Conservation (phyloP, 495 filamentous ascomycete genomes). For the Trichoderma virens region DNA sequence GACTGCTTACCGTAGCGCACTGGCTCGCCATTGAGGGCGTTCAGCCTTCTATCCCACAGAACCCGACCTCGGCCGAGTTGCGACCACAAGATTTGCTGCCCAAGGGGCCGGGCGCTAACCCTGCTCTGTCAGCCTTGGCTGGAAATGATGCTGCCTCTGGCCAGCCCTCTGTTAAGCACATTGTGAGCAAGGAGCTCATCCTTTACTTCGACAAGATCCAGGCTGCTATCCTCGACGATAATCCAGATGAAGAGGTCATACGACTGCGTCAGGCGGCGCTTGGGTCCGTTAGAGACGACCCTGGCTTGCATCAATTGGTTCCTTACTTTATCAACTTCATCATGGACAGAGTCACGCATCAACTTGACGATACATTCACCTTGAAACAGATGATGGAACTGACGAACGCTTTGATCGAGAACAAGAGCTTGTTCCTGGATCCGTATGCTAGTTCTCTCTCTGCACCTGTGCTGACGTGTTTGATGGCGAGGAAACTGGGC, state of each 20-base stretch:
- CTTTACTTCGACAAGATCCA: conserved; percentile 97
- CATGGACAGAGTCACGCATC: conserved; percentile 88
- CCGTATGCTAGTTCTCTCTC: conserved; percentile 83
- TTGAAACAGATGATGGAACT: conserved; percentile 87
- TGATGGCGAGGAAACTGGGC: conserved; percentile 71
- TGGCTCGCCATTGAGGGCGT: conserved; percentile 96
- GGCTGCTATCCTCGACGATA: conserved; percentile 74
- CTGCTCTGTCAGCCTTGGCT: conserved; percentile 70
- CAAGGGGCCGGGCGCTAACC: conserved; percentile 80
- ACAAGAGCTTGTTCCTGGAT: conserved; percentile 73
- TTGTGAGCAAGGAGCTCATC: conserved; percentile 88
- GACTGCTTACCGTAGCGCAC: conserved; percentile 53
- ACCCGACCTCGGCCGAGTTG: conserved; percentile 75
- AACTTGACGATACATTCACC: conserved; percentile 75
- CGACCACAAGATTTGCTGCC: conserved; percentile 76
- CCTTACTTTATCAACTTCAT: conserved; percentile 96
- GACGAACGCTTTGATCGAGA: conserved; percentile 71
- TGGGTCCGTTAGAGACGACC: conserved; percentile 72
- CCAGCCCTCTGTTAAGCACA: conserved; percentile 87
- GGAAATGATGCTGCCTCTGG: conserved; percentile 75
- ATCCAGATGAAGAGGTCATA: conserved; percentile 59
- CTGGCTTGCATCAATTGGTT: conserved; percentile 86
- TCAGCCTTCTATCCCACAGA: conserved; percentile 91
- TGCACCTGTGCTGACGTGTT: conserved; percentile 85
- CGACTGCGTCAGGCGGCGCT: conserved; percentile 74